Evolutionary conservation across 1,284 basidiomycete genomes (phyloP), one percentile per base, ranked within the genome.

Genomic region (Pseudomicrostroma phylloplanum): DNA sequence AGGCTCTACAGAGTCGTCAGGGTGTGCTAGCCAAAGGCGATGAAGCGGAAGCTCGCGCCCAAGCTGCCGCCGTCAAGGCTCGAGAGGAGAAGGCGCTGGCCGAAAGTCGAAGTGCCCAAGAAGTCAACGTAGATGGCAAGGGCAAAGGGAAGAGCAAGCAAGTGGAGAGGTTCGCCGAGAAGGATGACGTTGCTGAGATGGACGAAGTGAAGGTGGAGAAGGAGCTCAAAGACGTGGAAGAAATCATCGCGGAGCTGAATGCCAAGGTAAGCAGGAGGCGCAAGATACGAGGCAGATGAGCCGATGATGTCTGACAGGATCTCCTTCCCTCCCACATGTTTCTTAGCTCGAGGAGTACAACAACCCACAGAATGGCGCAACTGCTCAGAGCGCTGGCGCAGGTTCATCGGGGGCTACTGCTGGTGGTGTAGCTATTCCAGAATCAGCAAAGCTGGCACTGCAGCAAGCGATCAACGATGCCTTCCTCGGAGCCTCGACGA

Each of bases 381-480:
- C 17, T 25, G 7, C 54, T 1, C 21, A 21, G 3, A 19, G 42
- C 3, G 49, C 59, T 49, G 30, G 30, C 4, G 43, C 13, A 8
- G 48, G 40, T 11, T 40, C n/a, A 30, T 49, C 57, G 12, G 30
- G 26, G 30, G 57, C 46, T 49, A 6, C 59, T 25, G 36, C 21
- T 9, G 42, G 41, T 36, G 59, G 26, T 9, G 19, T 36, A 11
- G 30, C 59, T 21, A 39, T 51, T 58, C 53, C 59, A 12, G 57
- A 56, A 23, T 40, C 58, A 42, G 55, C 53, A 43, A 58, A 74
- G 43, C 72, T 67, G 42, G 70, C 68, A 9, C 61, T 78, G 42
- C 66, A 77, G 53, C 62, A 77, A 55, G 74, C 76, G 9, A 73
- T 78, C 60, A 68, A 68, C 55, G 76, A 78, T 36, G 75, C 76